Percentiles rank a stretch among this genome's conserved stretches.
phyloP scores from a whole-genome alignment of 2,329 filamentous ascomycete species.

The Daldinia sp. region DNA sequence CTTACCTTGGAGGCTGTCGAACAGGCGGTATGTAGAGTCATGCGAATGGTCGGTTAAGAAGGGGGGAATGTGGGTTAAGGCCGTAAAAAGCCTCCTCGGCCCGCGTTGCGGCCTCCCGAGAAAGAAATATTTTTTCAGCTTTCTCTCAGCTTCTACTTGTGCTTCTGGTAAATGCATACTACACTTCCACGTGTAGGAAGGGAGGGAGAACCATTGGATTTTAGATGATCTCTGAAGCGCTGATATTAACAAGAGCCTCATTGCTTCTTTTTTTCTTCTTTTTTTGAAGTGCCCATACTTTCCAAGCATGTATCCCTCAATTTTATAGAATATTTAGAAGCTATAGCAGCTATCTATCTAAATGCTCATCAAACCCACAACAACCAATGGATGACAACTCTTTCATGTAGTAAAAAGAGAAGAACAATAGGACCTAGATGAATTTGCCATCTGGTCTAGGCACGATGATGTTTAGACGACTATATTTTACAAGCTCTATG shows the following conservation, averaged over 20 bases:
- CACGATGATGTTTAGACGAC: neutral
- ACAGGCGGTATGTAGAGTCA: neutral
- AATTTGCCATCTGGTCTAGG: neutral
- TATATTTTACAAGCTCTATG: neutral
- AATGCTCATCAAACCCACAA: too few species aligned
- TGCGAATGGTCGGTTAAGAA: neutral
- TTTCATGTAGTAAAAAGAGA: neutral
- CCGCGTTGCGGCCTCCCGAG: conserved; percentile 8
- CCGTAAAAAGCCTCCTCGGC: neutral
- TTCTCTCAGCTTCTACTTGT: neutral
- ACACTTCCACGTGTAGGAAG: neutral
- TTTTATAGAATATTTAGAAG: neutral
- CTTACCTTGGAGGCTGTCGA: neutral
- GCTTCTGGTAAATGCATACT: neutral
- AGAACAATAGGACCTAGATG: neutral
- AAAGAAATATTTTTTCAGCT: neutral
- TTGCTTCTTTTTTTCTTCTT: too few species aligned
- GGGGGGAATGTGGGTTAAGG: neutral
- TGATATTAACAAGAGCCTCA: neutral
- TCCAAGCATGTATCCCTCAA: neutral
- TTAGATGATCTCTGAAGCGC: neutral
- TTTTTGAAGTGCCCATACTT: neutral
- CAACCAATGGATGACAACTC: neutral
- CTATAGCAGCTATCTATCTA: too few species aligned
- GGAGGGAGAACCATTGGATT: neutral